phyloP scores from a whole-genome alignment of 2,329 filamentous ascomycete genomes.

The Endoconidiophora polonica region DNA sequence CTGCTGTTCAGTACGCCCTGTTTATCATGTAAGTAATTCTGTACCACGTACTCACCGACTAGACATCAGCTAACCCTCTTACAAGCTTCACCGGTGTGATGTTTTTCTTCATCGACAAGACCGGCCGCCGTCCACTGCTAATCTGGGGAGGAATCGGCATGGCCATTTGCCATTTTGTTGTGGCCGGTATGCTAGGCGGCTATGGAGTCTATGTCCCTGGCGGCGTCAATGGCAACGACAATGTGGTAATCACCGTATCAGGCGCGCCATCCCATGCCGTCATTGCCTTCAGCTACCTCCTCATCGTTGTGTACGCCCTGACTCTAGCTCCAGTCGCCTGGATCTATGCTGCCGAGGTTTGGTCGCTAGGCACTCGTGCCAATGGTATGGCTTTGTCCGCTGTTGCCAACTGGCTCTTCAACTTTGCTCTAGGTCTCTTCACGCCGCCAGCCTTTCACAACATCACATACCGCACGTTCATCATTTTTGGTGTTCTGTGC shows the following conservation, averaged over 20 bases:
- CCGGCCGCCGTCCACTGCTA: constrained; percentile 47
- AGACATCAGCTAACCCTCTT: constrained; percentile 28
- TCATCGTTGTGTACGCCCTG: constrained; percentile 47
- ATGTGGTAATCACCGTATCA: constrained; percentile 29
- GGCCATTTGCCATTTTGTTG: constrained; percentile 41
- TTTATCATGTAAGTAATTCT: constrained; percentile 12
- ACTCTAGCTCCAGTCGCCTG: constrained; percentile 47
- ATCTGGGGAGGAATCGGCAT: constrained; percentile 50
- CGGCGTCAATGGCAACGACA: constrained; percentile 28
- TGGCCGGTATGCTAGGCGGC: constrained; percentile 33
- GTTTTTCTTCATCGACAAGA: constrained; percentile 35
- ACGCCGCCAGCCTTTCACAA: constrained; percentile 23
- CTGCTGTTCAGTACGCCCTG: constrained; percentile 38
- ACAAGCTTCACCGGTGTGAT: constrained; percentile 18
- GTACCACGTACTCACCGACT: background rate
- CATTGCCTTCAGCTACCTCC: constrained; percentile 48
- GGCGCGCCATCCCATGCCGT: constrained; percentile 41
- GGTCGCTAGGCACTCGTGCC: constrained; percentile 42
- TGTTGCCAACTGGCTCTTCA: constrained; percentile 29
- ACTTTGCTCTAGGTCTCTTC: constrained; percentile 25
- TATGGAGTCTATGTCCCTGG: constrained; percentile 27
- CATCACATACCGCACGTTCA: constrained; percentile 20
- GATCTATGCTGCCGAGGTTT: constrained; percentile 50
- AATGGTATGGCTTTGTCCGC: constrained; percentile 41
- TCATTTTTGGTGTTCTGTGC: constrained; percentile 27